These are phyloP conservation scores for Aspergillus panamensis DNA, from an alignment of 495 filamentous ascomycete species.

Conservation along the genomic window DNA sequence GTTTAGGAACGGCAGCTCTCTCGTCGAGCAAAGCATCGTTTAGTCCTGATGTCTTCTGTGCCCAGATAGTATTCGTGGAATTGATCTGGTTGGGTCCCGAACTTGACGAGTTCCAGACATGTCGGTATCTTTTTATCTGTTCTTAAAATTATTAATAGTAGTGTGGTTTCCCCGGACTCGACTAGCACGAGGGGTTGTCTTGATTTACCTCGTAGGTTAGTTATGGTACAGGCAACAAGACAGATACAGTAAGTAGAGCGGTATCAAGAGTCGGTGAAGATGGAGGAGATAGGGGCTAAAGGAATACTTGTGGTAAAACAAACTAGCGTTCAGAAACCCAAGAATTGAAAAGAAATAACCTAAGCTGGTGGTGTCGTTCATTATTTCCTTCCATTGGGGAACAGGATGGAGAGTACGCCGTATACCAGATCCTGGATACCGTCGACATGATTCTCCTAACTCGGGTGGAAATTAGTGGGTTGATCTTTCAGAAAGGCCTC, in stretches of 20 bases:
- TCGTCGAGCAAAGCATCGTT: neutral
- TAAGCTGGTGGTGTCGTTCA: constrained; percentile 1
- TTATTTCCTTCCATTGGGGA: constrained; percentile 10
- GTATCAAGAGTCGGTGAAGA: neutral
- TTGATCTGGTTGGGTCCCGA: no score
- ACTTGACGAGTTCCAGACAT: no score
- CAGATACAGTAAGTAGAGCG: no score
- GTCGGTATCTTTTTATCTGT: no score
- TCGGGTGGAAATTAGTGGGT: constrained; percentile 23
- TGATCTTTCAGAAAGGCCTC: constrained; percentile 13
- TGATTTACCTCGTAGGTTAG: neutral
- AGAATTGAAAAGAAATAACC: neutral
- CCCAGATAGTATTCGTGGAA: no score
- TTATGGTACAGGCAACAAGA: neutral
- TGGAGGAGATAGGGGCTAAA: constrained; percentile 1
- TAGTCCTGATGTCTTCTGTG: neutral
- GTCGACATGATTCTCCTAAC: constrained; percentile 11
- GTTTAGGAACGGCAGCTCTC: neutral
- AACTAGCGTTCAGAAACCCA: neutral
- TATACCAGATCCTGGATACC: constrained; percentile 28
- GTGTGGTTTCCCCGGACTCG: neutral
- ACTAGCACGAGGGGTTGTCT: neutral
- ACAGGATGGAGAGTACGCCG: constrained; percentile 30
- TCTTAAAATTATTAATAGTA: neutral
- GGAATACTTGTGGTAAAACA: neutral